Evolutionary conservation across 441 rosid species (phyloP).

Genomic region (Adansonia grandidieri): DNA sequence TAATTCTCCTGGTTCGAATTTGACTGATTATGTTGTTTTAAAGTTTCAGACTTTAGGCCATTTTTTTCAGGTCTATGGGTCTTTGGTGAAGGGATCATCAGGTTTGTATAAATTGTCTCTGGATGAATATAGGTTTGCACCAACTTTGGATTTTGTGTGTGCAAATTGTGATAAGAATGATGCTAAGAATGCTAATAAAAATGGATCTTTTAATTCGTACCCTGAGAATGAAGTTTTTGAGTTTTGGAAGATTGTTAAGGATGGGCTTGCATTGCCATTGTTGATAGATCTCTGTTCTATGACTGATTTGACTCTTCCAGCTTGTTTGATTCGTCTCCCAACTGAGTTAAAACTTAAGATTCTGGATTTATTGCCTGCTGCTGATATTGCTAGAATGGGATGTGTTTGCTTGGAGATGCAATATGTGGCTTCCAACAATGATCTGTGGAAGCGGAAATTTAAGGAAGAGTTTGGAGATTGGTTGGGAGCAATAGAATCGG

Average conservation of each 20-base stretch:
- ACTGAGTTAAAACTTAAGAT: conserved; percentile 54
- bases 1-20: conserved; percentile 21
- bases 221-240: conserved; percentile 50
- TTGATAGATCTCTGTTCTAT: conserved; percentile 59
- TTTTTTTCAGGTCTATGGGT: conserved; percentile 60
- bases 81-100: conserved; percentile 32
- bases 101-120: conserved; percentile 41
- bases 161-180: conserved; percentile 30
- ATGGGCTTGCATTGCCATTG: conserved; percentile 65
- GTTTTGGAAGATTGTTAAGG: conserved; percentile 78
- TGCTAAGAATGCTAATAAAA: conserved; percentile 24
- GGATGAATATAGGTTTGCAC: conserved; percentile 51
- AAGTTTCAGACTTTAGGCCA: conserved; percentile 58
- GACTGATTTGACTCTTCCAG: conserved; percentile 52
- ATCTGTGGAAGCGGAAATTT: conserved; percentile 69
- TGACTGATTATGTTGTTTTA: conserved; percentile 44
- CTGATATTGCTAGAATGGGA: conserved; percentile 54
- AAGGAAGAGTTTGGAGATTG: conserved; percentile 43
- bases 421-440: conserved; percentile 53
- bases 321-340: conserved; percentile 48
- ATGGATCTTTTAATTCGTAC: conserved; percentile 25
- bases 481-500: background rate
- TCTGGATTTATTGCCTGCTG: conserved; percentile 56
- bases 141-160: conserved; percentile 45
- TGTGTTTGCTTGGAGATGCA: conserved; percentile 57